Base-by-base conservation (phyloP, 139 green algal genomes). In the Picochlorum sp. region DNA sequence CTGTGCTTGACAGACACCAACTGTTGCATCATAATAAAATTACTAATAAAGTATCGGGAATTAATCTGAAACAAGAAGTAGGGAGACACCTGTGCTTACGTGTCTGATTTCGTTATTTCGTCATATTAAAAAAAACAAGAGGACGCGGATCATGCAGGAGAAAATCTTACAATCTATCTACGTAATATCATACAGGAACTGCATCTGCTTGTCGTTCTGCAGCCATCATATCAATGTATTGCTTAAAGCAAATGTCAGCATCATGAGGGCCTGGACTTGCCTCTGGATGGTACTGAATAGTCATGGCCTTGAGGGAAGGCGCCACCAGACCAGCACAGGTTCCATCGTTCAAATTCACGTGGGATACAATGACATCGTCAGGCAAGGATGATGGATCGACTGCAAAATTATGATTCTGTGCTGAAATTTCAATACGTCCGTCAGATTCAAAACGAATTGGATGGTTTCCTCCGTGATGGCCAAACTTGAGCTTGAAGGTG, bases 341-440 rank as follows among this genome's bases (percentile, higher is more conserved):
- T 49, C 94, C 94, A 76, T 99, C 94, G 77, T 99, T 99, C 24
- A 99, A 85, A 86, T 99, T 99, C 74, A 99, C 82, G 77, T 98
- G 94, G 28, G 81, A 91, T 16, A 83, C 72, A 69, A 95, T 75
- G 7, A 98, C 88, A 21, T 81, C 88, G 6, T 70, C 62, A 0
- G 92, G 92, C 52, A 99, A 82, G 6, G 85, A 84, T 7, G 62
- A 71, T 6, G 91, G 83, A 84, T 99, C 90, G 24, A 99, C 94
- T 0, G 94, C 94, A 76, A 94, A 99, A 87, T 99, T 99, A 85
- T 99, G 94, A 80, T 99, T 99, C 73, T 99, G 92, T 18, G 88
- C 81, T 23, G 75, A 88, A 70, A 95, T 85, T 78, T 95, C 85
- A 45, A 95, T 85, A 57, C 67, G 67, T 7, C 70, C 74, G 21